Evolutionary conservation across 2,329 filamentous ascomycete species (phyloP), one percentile per base, ranked within the genome.

Genomic region (Cytospora chrysosperma): DNA sequence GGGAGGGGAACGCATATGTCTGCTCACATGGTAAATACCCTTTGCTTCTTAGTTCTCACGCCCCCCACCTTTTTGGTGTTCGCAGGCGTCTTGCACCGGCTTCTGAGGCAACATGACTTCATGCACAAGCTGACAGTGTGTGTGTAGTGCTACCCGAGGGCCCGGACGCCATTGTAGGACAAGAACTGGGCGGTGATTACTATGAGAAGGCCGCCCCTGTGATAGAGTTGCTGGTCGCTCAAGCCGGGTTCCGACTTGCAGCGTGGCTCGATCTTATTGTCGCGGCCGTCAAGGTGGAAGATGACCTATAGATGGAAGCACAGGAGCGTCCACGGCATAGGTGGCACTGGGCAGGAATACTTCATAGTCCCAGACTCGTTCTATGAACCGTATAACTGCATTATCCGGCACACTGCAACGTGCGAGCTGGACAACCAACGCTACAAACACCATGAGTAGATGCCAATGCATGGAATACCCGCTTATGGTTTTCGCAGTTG

Each of bases 211-310:
- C 87, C 2, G 83, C 83, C n/a, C 85, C 82, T 24, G 83, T 88
- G 63, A 79, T 91, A 53, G 86, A 91, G 74, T 72, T 84, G 64
- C 85, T 89, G 72, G 79, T 92, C 65, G 89, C 88, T 9, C 85
- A 84, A 67, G 89, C 86, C 4, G 89, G 89, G 13, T 89, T 86
- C 72, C 82, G 89, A 56, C 79, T 92, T 72, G 89, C 85, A 2
- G 82, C 82, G 24, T 91, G 86, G 86, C 75, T 91, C 65, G 87
- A 90, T 70, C 75, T 81, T 69, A 86, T 90, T 69, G 85, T 79
- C 10, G 75, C 79, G 51, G 71, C 74, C 43, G 69, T 69, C 53
- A 67, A 69, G 28, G 61, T 51, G 63, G 64, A 67, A 56, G 65
- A 72, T 56, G 72, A 75, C 69, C 72, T 75, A 69, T 78, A 70